Evolutionary conservation across 352 stramenopile species (phyloP).

Genomic region (Phytophthora vignae): DNA sequence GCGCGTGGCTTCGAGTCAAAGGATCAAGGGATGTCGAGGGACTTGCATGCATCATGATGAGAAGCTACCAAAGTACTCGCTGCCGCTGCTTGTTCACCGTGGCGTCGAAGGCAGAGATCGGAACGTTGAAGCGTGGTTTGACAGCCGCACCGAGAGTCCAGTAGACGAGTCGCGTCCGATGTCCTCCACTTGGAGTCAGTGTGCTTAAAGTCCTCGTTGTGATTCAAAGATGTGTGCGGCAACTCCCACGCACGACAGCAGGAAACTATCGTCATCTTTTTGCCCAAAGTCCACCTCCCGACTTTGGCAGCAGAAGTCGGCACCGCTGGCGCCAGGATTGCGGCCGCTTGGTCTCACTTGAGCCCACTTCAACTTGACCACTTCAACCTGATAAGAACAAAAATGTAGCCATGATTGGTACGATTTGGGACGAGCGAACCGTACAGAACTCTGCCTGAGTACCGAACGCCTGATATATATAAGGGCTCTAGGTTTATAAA

Average conservation of each 20-base stretch:
- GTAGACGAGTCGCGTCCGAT: constrained; percentile 5
- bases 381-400: background rate
- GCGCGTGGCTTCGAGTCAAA: background rate
- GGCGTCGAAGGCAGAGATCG: background rate
- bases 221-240: constrained; percentile 4
- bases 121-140: constrained; percentile 2
- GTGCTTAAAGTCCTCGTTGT: constrained; percentile 14
- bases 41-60: background rate
- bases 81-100: constrained; percentile 1
- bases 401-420: constrained; percentile 1
- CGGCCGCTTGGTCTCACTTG: background rate
- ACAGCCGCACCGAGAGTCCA: background rate
- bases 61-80: background rate
- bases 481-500: too few species aligned
- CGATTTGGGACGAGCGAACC: too few species aligned
- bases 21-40: too few species aligned
- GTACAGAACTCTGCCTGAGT: too few species aligned
- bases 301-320: background rate
- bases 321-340: background rate
- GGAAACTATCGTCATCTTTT: constrained; percentile 20
- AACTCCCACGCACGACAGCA: constrained; percentile 20
- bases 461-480: too few species aligned
- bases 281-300: background rate
- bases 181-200: background rate
- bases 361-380: background rate